A percentile compares a stretch with the other conserved stretches of the same genome.
These are phyloP conservation scores for Pichia sp. DNA, from an alignment of 1,139 yeast genomes.

Conservation along the genomic window DNA sequence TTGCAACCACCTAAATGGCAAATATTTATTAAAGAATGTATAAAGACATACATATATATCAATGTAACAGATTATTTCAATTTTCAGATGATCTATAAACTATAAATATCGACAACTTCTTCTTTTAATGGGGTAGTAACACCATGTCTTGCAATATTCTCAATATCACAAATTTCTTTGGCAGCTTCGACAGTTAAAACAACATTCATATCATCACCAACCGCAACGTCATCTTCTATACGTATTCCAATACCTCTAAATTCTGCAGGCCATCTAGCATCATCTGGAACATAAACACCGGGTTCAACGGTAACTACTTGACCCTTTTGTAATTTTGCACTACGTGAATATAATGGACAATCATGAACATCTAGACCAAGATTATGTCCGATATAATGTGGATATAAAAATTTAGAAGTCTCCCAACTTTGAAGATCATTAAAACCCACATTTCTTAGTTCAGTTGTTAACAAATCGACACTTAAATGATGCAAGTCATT, in stretches of 20 bases:
- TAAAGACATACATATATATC: not conserved
- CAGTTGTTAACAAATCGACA: conserved; percentile 50
- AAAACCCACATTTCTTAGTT: conserved; percentile 70
- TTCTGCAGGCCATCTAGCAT: conserved; percentile 64
- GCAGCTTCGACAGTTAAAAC: conserved; percentile 71
- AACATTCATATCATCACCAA: conserved; percentile 52
- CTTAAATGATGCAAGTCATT: conserved; percentile 74
- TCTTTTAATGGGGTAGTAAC: conserved; percentile 38
- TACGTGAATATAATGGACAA: conserved; percentile 54
- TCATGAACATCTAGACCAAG: conserved; percentile 93
- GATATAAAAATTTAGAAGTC: conserved; percentile 57
- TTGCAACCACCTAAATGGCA: not conserved
- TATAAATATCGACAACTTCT: conserved; percentile 39
- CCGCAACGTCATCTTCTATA: conserved; percentile 86
- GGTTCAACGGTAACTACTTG: conserved; percentile 93
- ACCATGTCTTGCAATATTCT: conserved; percentile 52
- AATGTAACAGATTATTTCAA: not conserved
- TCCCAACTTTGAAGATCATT: conserved; percentile 42
- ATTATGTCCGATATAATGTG: conserved; percentile 95
- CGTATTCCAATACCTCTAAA: conserved; percentile 90
- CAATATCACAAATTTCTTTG: conserved; percentile 78
- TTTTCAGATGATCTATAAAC: conserved; percentile 17
- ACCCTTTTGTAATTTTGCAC: conserved; percentile 44
- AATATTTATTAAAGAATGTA: not conserved
- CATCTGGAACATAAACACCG: conserved; percentile 79